Conservation (phyloP, 192 early-diverging fungal genomes). For the Coemansia sp. region DNA sequence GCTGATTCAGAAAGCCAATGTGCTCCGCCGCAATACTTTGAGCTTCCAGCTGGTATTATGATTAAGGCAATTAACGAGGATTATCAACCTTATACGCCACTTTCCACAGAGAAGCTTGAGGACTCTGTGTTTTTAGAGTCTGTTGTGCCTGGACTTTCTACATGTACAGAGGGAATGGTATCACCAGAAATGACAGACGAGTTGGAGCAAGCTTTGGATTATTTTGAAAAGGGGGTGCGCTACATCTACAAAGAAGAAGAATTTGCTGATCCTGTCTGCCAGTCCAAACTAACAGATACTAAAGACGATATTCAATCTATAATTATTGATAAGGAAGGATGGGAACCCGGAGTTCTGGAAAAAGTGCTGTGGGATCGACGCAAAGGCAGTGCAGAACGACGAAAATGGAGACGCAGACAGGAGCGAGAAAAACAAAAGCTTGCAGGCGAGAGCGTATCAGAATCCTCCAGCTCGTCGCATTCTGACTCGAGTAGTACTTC, state of each 20-base stretch:
- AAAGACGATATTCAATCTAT: background rate
- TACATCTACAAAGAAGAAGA: slow-evolving; percentile 43
- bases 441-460: slow-evolving; percentile 15
- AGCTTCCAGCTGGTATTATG: slow-evolving; percentile 41
- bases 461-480: slow-evolving; percentile 5
- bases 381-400: slow-evolving; percentile 16
- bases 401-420: slow-evolving; percentile 22
- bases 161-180: background rate
- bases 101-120: slow-evolving; percentile 16
- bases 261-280: slow-evolving; percentile 14
- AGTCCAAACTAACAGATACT: background rate
- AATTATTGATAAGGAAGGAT: slow-evolving; percentile 35
- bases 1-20: background rate
- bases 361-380: slow-evolving; percentile 37
- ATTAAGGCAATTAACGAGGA: slow-evolving; percentile 9
- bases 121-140: slow-evolving; percentile 25
- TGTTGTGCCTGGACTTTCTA: slow-evolving; percentile 14
- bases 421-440: slow-evolving; percentile 14
- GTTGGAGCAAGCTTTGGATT: slow-evolving; percentile 18
- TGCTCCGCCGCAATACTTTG: slow-evolving; percentile 15
- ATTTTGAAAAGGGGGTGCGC: slow-evolving; percentile 31
- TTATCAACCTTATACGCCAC: slow-evolving; percentile 17
- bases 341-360: slow-evolving; percentile 33
- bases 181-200: slow-evolving; percentile 15
- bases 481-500: slow-evolving; percentile 7